Evolutionary conservation across 2,329 filamentous ascomycete genomes (phyloP), one percentile per base, ranked within the genome.

Genomic region (Truncatella angustata): DNA sequence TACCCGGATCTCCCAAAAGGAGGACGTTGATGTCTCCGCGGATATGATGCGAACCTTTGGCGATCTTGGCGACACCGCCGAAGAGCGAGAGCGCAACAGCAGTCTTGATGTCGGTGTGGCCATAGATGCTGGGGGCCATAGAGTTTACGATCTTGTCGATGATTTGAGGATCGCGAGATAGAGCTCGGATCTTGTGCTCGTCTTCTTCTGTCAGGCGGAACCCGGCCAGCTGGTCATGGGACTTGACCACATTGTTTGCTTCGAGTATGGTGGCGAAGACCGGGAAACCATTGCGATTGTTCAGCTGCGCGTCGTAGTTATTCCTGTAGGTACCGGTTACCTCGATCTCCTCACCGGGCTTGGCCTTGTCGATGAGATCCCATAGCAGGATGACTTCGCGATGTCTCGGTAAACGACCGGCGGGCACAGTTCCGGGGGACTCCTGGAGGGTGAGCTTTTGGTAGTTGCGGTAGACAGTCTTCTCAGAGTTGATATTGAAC

Each of bases 21-120:
- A 99, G 81, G 4, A 99, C 90, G 66, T 99, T 99, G 78, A 99
- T 99, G 70, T 99, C 94, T 57, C 94, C 94, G 77, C 94, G 88
- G 56, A 99, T 91, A 26, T 88, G 85, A 72, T 96, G 93, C 56
- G 87, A 87, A 54, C 93, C 94, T 66, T 87, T 88, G n/a, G 91
- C 88, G 51, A 84, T 84, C 74, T 99, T 99, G 64, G 89, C 88
- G 20, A 97, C 92, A 64, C 94, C 94, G 37, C 94, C 94, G 61
- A 99, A 97, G 0, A 99, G 81, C 0, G 92, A 97, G 26, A 97
- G 79, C 0, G 94, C 93, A 18, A 97, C 87, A 0, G 94, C 94
- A 3, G 94, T 99, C 77, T 99, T 99, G 77, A 99, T 91, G 64
- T 99, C 94, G 2, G 83, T 87, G 67, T 99, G 94, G 1, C 94